Percentiles rank a stretch among this genome's conserved stretches.
phyloP scores from a whole-genome alignment of 2,329 filamentous ascomycete genomes.

The Fusarium robinianum region DNA sequence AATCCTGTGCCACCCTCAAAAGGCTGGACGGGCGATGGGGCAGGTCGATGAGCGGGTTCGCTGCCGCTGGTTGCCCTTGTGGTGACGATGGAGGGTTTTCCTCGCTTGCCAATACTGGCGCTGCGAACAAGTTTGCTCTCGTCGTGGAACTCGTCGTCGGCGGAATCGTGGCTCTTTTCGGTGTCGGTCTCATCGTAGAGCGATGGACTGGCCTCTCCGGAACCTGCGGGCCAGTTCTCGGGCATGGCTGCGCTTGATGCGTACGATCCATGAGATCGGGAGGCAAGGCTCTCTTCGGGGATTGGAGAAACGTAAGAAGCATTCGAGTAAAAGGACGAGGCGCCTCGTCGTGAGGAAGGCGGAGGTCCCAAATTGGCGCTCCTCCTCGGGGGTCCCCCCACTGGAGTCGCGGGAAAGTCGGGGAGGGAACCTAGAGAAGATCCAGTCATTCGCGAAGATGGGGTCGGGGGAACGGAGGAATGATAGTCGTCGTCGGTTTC shows the following conservation, averaged over 20 bases:
- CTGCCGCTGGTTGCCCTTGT: constrained; percentile 31
- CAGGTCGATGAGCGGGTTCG: constrained; percentile 36
- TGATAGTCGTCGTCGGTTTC: constrained; percentile 44
- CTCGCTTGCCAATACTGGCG: constrained; percentile 65
- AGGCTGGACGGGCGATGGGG: constrained; percentile 45
- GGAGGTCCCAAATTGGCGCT: constrained; percentile 63
- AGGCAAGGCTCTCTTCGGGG: constrained; percentile 68
- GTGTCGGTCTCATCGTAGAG: constrained; percentile 56
- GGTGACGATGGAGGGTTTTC: constrained; percentile 60
- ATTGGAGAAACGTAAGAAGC: constrained; percentile 74
- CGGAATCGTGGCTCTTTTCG: constrained; percentile 49
- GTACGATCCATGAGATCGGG: constrained; percentile 65
- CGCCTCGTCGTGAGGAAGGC: constrained; percentile 62
- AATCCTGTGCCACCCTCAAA: constrained; percentile 53
- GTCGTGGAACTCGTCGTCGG: constrained; percentile 55
- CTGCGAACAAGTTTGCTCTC: constrained; percentile 63
- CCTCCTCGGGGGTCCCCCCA: constrained; percentile 45
- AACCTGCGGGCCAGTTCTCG: constrained; percentile 63
- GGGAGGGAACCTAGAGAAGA: constrained; percentile 62
- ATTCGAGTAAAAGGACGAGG: constrained; percentile 68
- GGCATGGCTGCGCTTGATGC: constrained; percentile 76
- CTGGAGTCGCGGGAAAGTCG: constrained; percentile 57
- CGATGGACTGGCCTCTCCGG: constrained; percentile 50
- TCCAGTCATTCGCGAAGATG: constrained; percentile 55
- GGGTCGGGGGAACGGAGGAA: constrained; percentile 52